Evolutionary conservation across 2,329 filamentous ascomycete genomes (phyloP), one percentile per base, ranked within the genome.

Genomic region (Xylariaceae sp.): DNA sequence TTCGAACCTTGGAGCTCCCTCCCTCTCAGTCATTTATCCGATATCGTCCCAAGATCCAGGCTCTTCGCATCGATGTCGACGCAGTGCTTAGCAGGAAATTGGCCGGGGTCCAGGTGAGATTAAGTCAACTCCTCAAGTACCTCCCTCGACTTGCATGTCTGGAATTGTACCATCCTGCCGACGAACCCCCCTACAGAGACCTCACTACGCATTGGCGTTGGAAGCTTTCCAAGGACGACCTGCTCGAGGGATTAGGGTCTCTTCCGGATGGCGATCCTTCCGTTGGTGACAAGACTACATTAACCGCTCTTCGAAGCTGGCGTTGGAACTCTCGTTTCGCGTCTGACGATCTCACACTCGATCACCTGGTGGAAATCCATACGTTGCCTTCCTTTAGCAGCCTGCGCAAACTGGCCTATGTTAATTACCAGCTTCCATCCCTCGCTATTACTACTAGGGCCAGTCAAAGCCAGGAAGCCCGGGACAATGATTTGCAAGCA

Each of bases 41-140:
- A 57, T 92, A 92, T 67, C 76, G 80, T 39, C 77, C 77, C 61
- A 95, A 91, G 72, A 78, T 94, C 47, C 81, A 85, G 64, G 76
- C 80, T 7, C 71, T 96, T 19, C 80, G 83, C 54, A 74, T 95
- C 45, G 85, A 94, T 64, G 83, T 86, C 10, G 79, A 76, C 36
- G 63, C 71, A 40, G 63, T 71, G 9, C 52, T 67, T 10, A 53
- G 43, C 26, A 58, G 51, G 41, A 68, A 62, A 45, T 34, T 60
- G 16, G 51, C 47, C 8, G 59, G 62, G 8, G 54, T 53, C 6
- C 63, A 64, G 16, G 73, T 85, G 52, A 77, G 84, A 55, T 66
- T 88, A 18, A 67, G 73, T 37, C 71, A 74, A 22, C 70, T 95
- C 47, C 73, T 95, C 18, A 74, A 76, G 39, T 76, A 80, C 43